phyloP scores from a whole-genome alignment of 2,329 filamentous ascomycete genomes.

The Zymoseptoria crescenta region DNA sequence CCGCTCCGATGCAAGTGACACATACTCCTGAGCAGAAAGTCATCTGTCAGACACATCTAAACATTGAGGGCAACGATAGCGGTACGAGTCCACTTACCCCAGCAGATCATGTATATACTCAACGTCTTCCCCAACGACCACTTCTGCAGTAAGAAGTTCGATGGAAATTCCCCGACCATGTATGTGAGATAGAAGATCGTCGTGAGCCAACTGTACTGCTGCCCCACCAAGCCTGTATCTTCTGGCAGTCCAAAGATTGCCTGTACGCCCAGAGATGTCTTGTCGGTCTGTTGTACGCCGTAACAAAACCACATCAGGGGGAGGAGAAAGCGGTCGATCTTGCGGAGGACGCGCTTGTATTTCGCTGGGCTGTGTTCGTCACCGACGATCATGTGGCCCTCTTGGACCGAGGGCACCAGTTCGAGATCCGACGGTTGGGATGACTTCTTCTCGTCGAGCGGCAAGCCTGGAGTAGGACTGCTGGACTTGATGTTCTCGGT shows the following conservation, averaged over 20 bases:
- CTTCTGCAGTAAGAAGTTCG: conserved; percentile 30
- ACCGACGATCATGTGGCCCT: conserved; percentile 6
- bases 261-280: conserved; percentile 31
- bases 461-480: too few relatives aligned
- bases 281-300: conserved; percentile 44
- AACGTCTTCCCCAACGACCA: conserved; percentile 31
- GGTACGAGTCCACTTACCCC: conserved; percentile 12
- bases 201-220: conserved; percentile 36
- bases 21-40: conserved; percentile 13
- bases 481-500: too few relatives aligned
- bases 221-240: conserved; percentile 30
- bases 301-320: conserved; percentile 43
- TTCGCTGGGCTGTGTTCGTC: conserved; percentile 23
- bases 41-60: not conserved
- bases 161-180: conserved; percentile 31
- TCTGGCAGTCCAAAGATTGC: conserved; percentile 48
- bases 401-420: too few relatives aligned
- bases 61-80: not conserved
- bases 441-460: too few relatives aligned
- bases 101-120: conserved; percentile 30
- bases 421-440: too few relatives aligned
- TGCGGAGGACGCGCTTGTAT: conserved; percentile 26
- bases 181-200: conserved; percentile 40
- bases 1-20: conserved; percentile 25
- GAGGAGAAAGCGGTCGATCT: conserved; percentile 40